Percentiles rank a stretch among this genome's conserved stretches.
Conservation (phyloP, 139 green algal genomes). For the Auxenochlorella pyrenoidosa region DNA sequence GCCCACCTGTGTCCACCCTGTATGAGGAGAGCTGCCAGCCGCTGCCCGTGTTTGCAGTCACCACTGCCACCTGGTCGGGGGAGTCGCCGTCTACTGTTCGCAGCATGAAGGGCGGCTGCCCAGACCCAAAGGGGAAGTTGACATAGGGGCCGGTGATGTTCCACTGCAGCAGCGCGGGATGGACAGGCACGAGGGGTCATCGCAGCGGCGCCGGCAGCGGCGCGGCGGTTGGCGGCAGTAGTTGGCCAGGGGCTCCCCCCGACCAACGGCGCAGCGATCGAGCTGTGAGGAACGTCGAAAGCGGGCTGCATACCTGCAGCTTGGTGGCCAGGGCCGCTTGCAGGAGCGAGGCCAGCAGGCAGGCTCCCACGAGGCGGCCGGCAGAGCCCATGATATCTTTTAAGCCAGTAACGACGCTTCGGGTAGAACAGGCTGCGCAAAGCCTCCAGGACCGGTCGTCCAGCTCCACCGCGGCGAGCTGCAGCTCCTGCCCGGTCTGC, state of each 20-base stretch:
- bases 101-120: not conserved
- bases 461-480: no score
- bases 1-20: slow-evolving; percentile 3
- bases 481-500: no score
- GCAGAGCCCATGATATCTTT: no score
- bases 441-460: no score
- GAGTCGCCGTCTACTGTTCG: not conserved
- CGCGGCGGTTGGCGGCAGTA: slow-evolving; percentile 8
- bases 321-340: not conserved
- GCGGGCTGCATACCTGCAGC: not conserved
- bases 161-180: not conserved
- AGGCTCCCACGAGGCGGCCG: no score
- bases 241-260: not conserved
- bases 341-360: no score
- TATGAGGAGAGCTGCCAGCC: not conserved
- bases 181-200: not conserved
- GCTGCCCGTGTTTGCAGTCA: not conserved
- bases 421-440: no score
- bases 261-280: not conserved
- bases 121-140: slow-evolving; percentile 20
- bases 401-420: no score
- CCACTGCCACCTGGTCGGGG: not conserved
- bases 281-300: no score
- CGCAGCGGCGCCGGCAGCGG: not conserved
- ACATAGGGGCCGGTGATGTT: slow-evolving; percentile 2